These are phyloP conservation scores for Aspergillus nanangensis DNA, from an alignment of 495 filamentous ascomycete genomes.

Conservation along the genomic window DNA sequence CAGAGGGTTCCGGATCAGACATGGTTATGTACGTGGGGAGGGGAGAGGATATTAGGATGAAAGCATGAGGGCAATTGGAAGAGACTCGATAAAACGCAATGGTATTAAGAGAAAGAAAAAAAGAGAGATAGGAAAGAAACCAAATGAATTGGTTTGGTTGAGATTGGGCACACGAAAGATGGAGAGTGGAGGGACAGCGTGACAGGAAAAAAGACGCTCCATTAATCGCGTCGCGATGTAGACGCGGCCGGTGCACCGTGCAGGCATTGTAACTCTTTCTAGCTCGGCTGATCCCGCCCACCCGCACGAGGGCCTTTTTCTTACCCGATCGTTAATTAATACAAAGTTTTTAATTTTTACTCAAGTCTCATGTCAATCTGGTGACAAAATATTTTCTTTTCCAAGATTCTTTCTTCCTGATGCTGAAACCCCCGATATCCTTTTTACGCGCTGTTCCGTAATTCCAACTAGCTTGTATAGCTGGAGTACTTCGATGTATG, in stretches of 20 bases:
- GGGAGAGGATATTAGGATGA: constrained; percentile 10
- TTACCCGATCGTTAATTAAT: too few species aligned
- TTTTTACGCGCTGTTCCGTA: too few species aligned
- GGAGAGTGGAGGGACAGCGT: constrained; percentile 9
- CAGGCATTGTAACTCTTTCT: constrained; percentile 7
- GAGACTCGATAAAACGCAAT: constrained; percentile 5
- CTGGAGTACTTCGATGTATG: too few species aligned
- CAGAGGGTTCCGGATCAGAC: constrained; percentile 35
- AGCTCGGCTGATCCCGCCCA: constrained; percentile 2
- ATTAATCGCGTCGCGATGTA: constrained; percentile 41
- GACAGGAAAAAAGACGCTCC: constrained; percentile 16
- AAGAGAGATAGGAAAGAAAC: constrained; percentile 6
- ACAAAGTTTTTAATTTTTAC: too few species aligned
- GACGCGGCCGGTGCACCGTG: constrained; percentile 31
- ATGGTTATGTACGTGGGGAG: constrained; percentile 24
- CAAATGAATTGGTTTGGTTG: constrained; percentile 12
- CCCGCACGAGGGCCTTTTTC: constrained; percentile 1
- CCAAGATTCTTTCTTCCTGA: too few species aligned
- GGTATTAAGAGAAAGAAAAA: constrained; percentile 9
- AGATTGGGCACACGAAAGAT: constrained; percentile 18
- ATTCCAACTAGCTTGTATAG: too few species aligned
- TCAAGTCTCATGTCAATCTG: too few species aligned
- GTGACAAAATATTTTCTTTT: too few species aligned
- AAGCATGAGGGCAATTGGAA: constrained; percentile 7
- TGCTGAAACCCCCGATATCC: too few species aligned